phyloP scores from a whole-genome alignment of 2,329 filamentous ascomycete species.

The Xylaria sp. region DNA sequence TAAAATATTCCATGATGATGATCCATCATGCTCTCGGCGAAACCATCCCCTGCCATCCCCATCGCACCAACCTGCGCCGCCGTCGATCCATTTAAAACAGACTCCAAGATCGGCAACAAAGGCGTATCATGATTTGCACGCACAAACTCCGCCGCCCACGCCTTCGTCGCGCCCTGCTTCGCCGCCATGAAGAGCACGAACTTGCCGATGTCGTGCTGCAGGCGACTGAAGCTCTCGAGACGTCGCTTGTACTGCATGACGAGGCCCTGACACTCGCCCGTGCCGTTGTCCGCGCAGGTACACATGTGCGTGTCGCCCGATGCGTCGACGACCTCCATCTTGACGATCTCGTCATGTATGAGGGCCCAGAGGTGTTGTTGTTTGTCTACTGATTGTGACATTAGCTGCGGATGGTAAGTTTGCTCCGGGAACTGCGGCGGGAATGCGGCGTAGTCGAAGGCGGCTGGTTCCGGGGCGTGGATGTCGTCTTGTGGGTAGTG shows the following conservation, averaged over 20 bases:
- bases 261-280: neutral
- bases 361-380: neutral
- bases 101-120: neutral
- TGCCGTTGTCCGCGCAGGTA: neutral
- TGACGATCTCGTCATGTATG: neutral
- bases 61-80: neutral
- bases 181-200: neutral
- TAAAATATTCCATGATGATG: neutral
- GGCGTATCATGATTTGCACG: neutral
- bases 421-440: neutral
- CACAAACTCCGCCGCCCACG: neutral
- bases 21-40: neutral
- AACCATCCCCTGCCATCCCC: neutral
- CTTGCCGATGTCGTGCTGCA: neutral
- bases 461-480: no score
- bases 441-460: no score
- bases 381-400: neutral
- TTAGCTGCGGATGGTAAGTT: no score
- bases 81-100: neutral
- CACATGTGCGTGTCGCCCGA: slow-evolving; percentile 1
- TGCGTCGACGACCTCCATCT: neutral
- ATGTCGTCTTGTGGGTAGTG: neutral
- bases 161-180: neutral
- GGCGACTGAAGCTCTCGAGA: neutral
- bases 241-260: neutral